Base-by-base conservation (phyloP, 164 flowering plant genomes). In the Paratinospora sagittata region DNA sequence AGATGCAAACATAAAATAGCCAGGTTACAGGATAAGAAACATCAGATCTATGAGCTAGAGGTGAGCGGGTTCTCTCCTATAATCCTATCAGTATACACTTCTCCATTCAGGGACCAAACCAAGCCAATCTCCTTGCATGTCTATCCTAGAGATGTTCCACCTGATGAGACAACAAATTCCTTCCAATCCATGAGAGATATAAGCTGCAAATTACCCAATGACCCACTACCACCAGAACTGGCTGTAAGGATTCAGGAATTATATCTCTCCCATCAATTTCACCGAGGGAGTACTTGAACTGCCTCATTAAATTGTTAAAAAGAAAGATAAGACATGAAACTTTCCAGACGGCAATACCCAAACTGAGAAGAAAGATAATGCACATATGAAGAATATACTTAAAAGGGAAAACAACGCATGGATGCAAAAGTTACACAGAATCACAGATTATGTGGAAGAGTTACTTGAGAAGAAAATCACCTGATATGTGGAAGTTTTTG, bases 401-500 rank as follows among this genome's bases (percentile, higher is more conserved):
- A n/a, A 19, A 55, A 19, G 61, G 24, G 24, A 55, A 55, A 55
- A 52, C 2, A 55, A n/a, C 24, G 4, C 34, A 30, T n/a, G n/a
- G 4, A 30, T 30, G 34, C 34, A 30, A 1, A 55, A 19, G 23
- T 2, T 2, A 8, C 61, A 55, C 1, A 23, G 7, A 55, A 16
- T 6, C 61, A 55, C 61, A 21, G 24, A 21, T 55, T 0, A 55
- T n/a, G 23, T 23, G 24, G 14, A 66, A 8, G 13, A 16, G 34
- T 34, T 41, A 2, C 34, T 65, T 3, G 63, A 72, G 16, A 67
- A 70, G 69, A 78, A 72, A 66, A 64, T 85, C 84, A 95, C 99
- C 97, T 95, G 75, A 87, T 81, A 72, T 83, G 78, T 72, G 90
- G 86, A 80, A 91, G 88, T 72, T 84, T 92, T 73, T 86, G 81